phyloP scores from a whole-genome alignment of 352 stramenopile species.

The Globisporangium iwayamae region DNA sequence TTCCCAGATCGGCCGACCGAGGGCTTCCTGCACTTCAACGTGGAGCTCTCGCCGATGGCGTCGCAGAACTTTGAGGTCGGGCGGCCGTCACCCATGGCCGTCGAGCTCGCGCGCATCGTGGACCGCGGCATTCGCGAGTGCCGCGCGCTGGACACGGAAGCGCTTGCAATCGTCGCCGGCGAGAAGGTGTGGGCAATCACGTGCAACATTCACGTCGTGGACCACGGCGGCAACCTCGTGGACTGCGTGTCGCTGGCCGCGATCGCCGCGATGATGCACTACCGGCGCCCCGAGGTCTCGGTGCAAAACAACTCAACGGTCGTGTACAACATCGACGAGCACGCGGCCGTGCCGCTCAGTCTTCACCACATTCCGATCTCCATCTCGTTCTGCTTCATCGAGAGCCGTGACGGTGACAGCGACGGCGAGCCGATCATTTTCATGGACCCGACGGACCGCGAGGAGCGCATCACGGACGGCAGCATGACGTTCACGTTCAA shows the following conservation, averaged over 20 bases:
- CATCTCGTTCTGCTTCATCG: conserved; percentile 90
- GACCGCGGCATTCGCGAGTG: conserved; percentile 91
- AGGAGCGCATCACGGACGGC: conserved; percentile 88
- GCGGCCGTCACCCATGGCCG: conserved; percentile 40
- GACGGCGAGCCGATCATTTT: conserved; percentile 60
- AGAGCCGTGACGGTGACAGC: conserved; percentile 22
- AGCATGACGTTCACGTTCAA: conserved; percentile 90
- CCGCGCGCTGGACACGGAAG: conserved; percentile 92
- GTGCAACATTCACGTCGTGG: conserved; percentile 89
- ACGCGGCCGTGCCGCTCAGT: conserved; percentile 89
- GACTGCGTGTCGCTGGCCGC: conserved; percentile 91
- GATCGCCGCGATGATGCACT: conserved; percentile 93
- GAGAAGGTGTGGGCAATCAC: conserved; percentile 93
- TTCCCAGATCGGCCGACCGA: conserved; percentile 86
- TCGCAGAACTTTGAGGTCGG: conserved; percentile 74
- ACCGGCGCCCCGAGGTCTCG: conserved; percentile 88
- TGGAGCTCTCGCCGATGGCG: conserved; percentile 82
- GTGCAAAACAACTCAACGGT: conserved; percentile 47
- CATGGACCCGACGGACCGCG: conserved; percentile 86
- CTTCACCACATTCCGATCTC: conserved; percentile 96
- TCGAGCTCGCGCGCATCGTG: conserved; percentile 87
- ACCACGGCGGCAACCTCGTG: conserved; percentile 91
- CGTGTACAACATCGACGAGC: conserved; percentile 84
- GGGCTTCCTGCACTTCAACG: conserved; percentile 83
- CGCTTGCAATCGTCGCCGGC: conserved; percentile 90